Evolutionary conservation across 2,329 filamentous ascomycete genomes (phyloP).

Genomic region (Ophiostoma ips): DNA sequence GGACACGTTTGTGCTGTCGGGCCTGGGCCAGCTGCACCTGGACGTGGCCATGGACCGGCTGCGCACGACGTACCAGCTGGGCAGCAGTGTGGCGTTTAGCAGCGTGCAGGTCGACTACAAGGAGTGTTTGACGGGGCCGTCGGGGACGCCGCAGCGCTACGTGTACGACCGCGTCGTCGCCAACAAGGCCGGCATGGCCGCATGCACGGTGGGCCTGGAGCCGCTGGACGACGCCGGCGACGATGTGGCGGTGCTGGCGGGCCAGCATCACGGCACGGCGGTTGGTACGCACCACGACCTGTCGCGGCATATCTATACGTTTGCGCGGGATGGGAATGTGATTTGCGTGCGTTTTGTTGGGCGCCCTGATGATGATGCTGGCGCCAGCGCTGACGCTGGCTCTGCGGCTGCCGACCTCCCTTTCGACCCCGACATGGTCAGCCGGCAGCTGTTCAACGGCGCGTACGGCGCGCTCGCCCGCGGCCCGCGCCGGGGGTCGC

Average conservation of each 20-base stretch:
- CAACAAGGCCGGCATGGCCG: slow-evolving; percentile 64
- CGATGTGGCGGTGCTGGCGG: not conserved
- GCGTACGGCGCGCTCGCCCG: slow-evolving; percentile 71
- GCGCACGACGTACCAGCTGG: slow-evolving; percentile 73
- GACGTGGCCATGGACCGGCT: slow-evolving; percentile 85
- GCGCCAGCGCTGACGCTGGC: not conserved
- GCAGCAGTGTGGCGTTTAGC: slow-evolving; percentile 67
- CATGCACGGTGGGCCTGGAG: slow-evolving; percentile 54
- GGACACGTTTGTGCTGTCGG: slow-evolving; percentile 80
- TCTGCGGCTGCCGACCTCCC: slow-evolving; percentile 18
- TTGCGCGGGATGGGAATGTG: slow-evolving; percentile 54
- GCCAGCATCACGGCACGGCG: too few species aligned
- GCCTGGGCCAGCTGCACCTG: slow-evolving; percentile 92
- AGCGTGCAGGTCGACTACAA: slow-evolving; percentile 92
- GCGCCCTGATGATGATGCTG: slow-evolving; percentile 15
- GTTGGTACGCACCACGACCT: too few species aligned
- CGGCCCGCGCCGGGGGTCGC: slow-evolving; percentile 67
- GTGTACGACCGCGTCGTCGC: slow-evolving; percentile 69
- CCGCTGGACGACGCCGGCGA: slow-evolving; percentile 33
- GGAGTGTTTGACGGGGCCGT: slow-evolving; percentile 52
- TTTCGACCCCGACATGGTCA: slow-evolving; percentile 36
- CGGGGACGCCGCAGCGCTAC: slow-evolving; percentile 38
- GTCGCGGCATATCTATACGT: slow-evolving; percentile 13
- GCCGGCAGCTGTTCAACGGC: slow-evolving; percentile 58
- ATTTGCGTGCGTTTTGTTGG: slow-evolving; percentile 39